Conservation (phyloP, 2,329 filamentous ascomycete species). For the Anthostomella pinea region DNA sequence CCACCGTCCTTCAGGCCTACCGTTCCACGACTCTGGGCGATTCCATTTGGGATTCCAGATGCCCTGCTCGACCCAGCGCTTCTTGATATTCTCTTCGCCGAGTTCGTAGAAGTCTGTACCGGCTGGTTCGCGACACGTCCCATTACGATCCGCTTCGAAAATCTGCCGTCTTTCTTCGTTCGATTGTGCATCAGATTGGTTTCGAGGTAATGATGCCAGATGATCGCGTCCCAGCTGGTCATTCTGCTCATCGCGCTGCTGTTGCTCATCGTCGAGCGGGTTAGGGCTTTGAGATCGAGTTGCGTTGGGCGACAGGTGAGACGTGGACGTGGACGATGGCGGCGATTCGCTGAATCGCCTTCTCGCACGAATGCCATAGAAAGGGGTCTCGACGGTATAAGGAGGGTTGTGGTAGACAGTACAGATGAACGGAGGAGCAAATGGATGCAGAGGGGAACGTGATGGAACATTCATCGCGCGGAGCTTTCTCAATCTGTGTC, state of each 20-base stretch:
- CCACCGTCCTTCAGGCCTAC: conserved; percentile 2
- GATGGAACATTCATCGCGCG: too few species aligned
- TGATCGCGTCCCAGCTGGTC: background rate
- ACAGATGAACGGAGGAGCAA: too few species aligned
- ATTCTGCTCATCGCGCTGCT: background rate
- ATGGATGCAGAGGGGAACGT: too few species aligned
- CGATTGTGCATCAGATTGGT: conserved; percentile 1
- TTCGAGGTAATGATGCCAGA: background rate
- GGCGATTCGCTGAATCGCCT: conserved; percentile 6
- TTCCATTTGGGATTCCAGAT: conserved; percentile 20
- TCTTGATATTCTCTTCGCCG: conserved; percentile 6
- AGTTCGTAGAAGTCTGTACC: background rate
- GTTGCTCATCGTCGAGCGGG: background rate
- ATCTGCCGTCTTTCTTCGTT: conserved; percentile 1
- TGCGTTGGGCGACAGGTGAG: conserved; percentile 2
- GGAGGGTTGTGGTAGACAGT: too few species aligned
- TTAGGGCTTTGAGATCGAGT: conserved; percentile 1
- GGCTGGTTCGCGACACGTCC: background rate
- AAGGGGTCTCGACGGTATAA: too few species aligned
- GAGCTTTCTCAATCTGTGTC: too few species aligned
- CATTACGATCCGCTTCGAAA: background rate
- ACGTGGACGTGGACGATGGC: conserved; percentile 2
- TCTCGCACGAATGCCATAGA: conserved; percentile 3
- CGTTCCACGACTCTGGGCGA: too few species aligned
- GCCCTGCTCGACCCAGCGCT: conserved; percentile 18